Base-by-base conservation (phyloP, 352 stramenopile species). In the Globisporangium rhizosaccharum region DNA sequence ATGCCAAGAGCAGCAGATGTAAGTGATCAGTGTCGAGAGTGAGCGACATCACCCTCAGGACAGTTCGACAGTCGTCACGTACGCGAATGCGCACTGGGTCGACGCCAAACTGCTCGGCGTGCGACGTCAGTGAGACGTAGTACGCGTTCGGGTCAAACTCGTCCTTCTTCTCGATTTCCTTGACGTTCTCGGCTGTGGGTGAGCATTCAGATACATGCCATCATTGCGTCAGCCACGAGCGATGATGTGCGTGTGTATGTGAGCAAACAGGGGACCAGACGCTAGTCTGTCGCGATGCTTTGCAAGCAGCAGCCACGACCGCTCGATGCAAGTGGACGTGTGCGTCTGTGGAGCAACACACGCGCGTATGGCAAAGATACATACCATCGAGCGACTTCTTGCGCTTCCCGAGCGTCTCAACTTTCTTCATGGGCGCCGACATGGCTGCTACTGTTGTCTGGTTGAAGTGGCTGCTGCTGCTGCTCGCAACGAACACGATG, bases 311-410 rank as follows among this genome's bases (percentile, higher is more conserved):
- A n/a, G n/a, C 33, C 37, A 25, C 23, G 26, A 14, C 44, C 42
- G n/a, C 17, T 17, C n/a, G 8, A 37, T n/a, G 49, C 57, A n/a
- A 67, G 47, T 4, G 14, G 12, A 0, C 14, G 20, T 14, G n/a
- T 49, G 44, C 10, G 25, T 15, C 14, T 1, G 11, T 23, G 23
- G 23, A 23, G 23, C 23, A 18, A 8, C 44, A 20, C 18, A n/a
- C 3, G 41, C 39, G 7, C 0, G 8, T 9, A 20, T 3, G 10
- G n/a, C 45, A 60, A 45, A 4, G 41, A 12, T 0, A 56, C 72
- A 26, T 66, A 92, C 85, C 85, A 54, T 94, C 85, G 48, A 93
- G 80, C 51, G 83, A 93, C 69, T 93, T 92, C 68, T 94, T 93
- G 66, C 85, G 83, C 75, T 94, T 94, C 70, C 83, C 85, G 41